Evolutionary conservation across 805 yeast species (phyloP).

Genomic region (Saccharomycopsis guyanensis): DNA sequence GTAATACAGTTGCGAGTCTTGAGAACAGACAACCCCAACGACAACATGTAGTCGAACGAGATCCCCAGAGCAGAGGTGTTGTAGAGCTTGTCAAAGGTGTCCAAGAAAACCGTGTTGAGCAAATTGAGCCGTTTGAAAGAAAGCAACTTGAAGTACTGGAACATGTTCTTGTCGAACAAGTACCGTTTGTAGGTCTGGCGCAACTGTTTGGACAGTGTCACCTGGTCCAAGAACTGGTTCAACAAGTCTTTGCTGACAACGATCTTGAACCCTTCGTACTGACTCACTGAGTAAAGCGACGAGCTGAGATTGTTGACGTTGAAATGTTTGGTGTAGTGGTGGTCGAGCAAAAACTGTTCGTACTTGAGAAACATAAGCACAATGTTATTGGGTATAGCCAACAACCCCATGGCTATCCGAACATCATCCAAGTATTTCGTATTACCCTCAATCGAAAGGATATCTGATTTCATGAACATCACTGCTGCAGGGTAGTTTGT

Average conservation of each 20-base stretch:
- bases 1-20: slow-evolving; percentile 18
- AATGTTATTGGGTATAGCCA: slow-evolving; percentile 14
- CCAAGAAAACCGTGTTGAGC: slow-evolving; percentile 13
- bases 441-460: slow-evolving; percentile 11
- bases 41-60: slow-evolving; percentile 13
- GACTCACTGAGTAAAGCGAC: slow-evolving; percentile 5
- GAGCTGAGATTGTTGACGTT: slow-evolving; percentile 9
- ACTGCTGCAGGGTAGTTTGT: slow-evolving; percentile 14
- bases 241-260: slow-evolving; percentile 8
- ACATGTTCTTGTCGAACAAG: slow-evolving; percentile 11
- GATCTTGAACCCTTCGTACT: slow-evolving; percentile 8
- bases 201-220: slow-evolving; percentile 5
- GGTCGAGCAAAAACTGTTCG: slow-evolving; percentile 14
- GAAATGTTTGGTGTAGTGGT: slow-evolving; percentile 11
- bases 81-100: slow-evolving; percentile 12
- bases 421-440: slow-evolving; percentile 17
- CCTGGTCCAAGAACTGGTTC: slow-evolving; percentile 9
- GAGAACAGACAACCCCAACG: slow-evolving; percentile 19
- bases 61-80: background rate
- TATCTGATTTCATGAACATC: slow-evolving; percentile 13
- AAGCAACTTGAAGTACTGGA: slow-evolving; percentile 13
- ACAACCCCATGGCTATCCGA: slow-evolving; percentile 15
- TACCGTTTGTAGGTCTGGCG: slow-evolving; percentile 9
- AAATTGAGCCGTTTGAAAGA: slow-evolving; percentile 18
- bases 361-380: slow-evolving; percentile 17